Evolutionary conservation across 257 asterid genomes (phyloP), one percentile per base, ranked within the genome.

Genomic region (Phtheirospermum japonicum): DNA sequence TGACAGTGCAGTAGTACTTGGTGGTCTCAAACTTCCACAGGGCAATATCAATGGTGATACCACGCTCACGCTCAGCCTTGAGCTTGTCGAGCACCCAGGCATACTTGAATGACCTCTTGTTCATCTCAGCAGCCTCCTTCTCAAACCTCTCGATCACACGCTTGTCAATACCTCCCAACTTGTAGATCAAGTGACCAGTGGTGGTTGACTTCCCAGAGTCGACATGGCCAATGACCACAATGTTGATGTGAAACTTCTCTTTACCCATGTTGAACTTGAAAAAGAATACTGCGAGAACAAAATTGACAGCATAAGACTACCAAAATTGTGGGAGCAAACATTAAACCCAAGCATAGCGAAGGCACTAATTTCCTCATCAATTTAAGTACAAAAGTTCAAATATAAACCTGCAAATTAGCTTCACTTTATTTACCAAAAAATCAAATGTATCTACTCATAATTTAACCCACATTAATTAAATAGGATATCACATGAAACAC

Each of bases 81-180:
- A 87, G 96, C 73, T 87, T 87, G 87, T 87, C 96, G 8, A 87
- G 83, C 70, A 87, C 94, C 94, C 96, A 87, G 1, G 94, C 96
- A 30, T 87, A 87, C 82, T 87, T 87, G 85, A 87, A 87, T 10
- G 92, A 86, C 75, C 95, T 83, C 79, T 86, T 86, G 85, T 86
- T 86, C 95, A 86, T 86, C 75, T 86, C 95, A 58, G 95, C 95
- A 14, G 92, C 95, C 57, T 87, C 95, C 78, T 87, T 87, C 83
- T 87, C 95, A 7, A 87, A 87, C 76, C 95, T 85, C 31, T 82
- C 85, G 12, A 79, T 82, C 17, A 82, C 88, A 75, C 88, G 80
- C 83, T 79, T 82, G 77, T 79, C 88, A 61, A 82, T 82, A 67
- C 88, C 85, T 46, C 88, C 88, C 48, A 82, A 83, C 82, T 82